Percentiles rank a stretch among this genome's conserved stretches.
phyloP scores from a whole-genome alignment of 1,139 yeast species.

The Diutina mesorugosa region DNA sequence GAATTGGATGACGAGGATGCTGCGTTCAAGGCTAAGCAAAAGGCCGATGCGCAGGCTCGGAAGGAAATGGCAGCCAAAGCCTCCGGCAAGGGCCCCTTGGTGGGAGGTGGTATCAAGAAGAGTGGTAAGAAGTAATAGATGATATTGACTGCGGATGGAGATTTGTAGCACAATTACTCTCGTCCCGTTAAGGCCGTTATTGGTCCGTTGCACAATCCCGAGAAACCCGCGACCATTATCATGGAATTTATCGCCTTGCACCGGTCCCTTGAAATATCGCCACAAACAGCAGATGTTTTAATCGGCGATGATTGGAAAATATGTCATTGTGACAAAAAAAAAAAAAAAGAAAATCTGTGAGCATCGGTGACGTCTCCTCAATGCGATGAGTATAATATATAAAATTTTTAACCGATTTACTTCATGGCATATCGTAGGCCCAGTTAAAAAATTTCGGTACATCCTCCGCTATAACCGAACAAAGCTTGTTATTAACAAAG shows the following conservation, averaged over 20 bases:
- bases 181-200: neutral
- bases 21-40: slow-evolving; percentile 88
- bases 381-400: neutral
- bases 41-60: slow-evolving; percentile 87
- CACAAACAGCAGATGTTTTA: neutral
- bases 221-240: neutral
- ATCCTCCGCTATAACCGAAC: neutral
- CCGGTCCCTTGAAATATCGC: neutral
- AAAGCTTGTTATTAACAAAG: neutral
- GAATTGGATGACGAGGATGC: slow-evolving; percentile 75
- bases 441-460: neutral
- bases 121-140: slow-evolving; percentile 44
- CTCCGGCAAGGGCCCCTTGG: slow-evolving; percentile 79
- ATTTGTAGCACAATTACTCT: neutral
- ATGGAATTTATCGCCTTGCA: neutral
- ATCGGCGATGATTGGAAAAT: neutral
- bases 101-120: slow-evolving; percentile 94
- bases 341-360: neutral
- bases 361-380: neutral
- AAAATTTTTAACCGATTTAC: neutral
- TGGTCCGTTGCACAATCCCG: neutral
- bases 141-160: neutral
- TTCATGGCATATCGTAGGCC: neutral
- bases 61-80: slow-evolving; percentile 86
- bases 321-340: neutral